Evolutionary conservation across 2,329 filamentous ascomycete genomes (phyloP).

Genomic region (Ophiognomonia clavigignenti-juglandacearum): DNA sequence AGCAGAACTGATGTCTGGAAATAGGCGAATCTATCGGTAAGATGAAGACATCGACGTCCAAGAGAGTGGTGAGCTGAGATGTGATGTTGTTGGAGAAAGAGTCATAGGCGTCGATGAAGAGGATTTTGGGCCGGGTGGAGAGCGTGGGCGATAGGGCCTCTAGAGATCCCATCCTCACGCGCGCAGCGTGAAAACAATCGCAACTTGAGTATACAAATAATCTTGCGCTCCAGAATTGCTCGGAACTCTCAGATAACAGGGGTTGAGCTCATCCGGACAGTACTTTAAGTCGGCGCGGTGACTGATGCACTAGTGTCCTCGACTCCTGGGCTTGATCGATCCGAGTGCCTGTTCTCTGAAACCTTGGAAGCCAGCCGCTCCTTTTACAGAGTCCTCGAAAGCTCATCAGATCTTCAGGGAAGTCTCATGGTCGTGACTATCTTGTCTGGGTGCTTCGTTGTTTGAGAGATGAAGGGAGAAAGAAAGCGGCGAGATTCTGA

Average conservation of each 20-base stretch:
- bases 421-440: too few relatives aligned
- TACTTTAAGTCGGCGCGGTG: too few relatives aligned
- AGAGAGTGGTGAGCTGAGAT: slow-evolving; percentile 66
- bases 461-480: too few relatives aligned
- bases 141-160: slow-evolving; percentile 2
- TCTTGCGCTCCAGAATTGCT: background rate
- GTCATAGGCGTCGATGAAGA: slow-evolving; percentile 94
- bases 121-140: slow-evolving; percentile 39
- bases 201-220: background rate
- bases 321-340: too few relatives aligned
- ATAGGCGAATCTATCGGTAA: slow-evolving; percentile 66
- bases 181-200: background rate
- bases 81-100: slow-evolving; percentile 96
- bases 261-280: too few relatives aligned
- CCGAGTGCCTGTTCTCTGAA: too few relatives aligned
- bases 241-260: background rate
- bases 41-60: slow-evolving; percentile 64
- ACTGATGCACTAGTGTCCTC: too few relatives aligned
- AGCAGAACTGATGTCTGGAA: slow-evolving; percentile 41
- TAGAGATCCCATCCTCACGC: slow-evolving; percentile 11
- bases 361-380: too few relatives aligned
- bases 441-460: too few relatives aligned
- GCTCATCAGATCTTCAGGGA: too few relatives aligned
- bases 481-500: too few relatives aligned
- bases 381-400: too few relatives aligned